Evolutionary conservation across 768 basidiomycete species (phyloP).

Genomic region (Hortiboletus flavorubellus): DNA sequence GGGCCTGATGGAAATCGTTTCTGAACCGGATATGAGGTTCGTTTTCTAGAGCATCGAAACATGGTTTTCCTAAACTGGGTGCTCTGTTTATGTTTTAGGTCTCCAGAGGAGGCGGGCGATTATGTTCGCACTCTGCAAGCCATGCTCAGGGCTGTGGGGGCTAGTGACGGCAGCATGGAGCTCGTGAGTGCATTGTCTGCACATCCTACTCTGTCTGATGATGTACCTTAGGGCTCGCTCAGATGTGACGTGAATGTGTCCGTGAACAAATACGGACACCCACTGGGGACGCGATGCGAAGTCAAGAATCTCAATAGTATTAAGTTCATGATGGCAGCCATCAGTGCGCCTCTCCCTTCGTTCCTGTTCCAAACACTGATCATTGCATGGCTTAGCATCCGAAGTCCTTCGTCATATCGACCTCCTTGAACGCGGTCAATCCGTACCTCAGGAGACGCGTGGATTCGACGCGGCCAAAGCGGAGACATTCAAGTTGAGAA

Average conservation of each 20-base stretch:
- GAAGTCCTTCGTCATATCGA: slow-evolving; percentile 80
- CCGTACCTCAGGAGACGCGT: slow-evolving; percentile 81
- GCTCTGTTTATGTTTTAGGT: slow-evolving; percentile 32
- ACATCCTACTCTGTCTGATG: not conserved
- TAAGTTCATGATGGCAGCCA: slow-evolving; percentile 71
- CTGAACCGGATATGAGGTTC: slow-evolving; percentile 83
- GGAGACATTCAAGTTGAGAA: slow-evolving; percentile 77
- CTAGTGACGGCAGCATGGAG: slow-evolving; percentile 97
- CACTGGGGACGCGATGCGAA: slow-evolving; percentile 52
- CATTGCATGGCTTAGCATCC: slow-evolving; percentile 47
- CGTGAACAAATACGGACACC: slow-evolving; percentile 61
- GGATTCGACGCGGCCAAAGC: slow-evolving; percentile 82
- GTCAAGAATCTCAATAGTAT: slow-evolving; percentile 96
- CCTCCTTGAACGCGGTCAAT: slow-evolving; percentile 41
- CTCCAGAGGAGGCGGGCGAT: slow-evolving; percentile 85
- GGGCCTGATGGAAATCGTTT: slow-evolving; percentile 94
- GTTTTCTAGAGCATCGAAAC: not conserved
- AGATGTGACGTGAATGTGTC: slow-evolving; percentile 97
- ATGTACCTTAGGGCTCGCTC: slow-evolving; percentile 69
- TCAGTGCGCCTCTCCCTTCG: slow-evolving; percentile 51
- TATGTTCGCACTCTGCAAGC: slow-evolving; percentile 85
- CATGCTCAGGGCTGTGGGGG: slow-evolving; percentile 75
- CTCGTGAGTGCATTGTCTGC: slow-evolving; percentile 50
- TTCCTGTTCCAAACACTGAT: not conserved
- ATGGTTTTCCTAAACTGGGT: not conserved